Conservation (phyloP, 2,329 filamentous ascomycete species). For the Nannizziopsis arthrosporioides region DNA sequence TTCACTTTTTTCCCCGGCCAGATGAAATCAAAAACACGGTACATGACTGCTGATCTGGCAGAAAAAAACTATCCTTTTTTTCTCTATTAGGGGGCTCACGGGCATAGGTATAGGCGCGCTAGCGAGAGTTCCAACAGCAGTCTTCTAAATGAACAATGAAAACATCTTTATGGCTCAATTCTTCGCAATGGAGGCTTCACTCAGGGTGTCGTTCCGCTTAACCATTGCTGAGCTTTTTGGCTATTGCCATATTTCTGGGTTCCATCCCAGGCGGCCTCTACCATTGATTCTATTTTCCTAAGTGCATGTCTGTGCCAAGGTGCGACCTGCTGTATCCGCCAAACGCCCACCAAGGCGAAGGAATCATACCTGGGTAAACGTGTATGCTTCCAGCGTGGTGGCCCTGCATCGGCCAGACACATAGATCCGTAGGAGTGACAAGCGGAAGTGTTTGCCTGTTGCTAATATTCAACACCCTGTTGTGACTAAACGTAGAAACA, state of each 20-base stretch:
- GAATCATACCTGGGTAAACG: neutral
- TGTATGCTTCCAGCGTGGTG: too few species aligned
- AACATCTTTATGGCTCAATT: slow-evolving; percentile 18
- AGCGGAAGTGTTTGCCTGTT: too few species aligned
- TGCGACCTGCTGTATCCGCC: too few species aligned
- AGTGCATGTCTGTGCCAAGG: neutral
- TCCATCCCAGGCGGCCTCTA: slow-evolving; percentile 8
- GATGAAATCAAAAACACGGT: slow-evolving; percentile 4
- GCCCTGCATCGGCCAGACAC: too few species aligned
- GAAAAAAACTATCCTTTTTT: neutral
- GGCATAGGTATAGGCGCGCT: slow-evolving; percentile 10
- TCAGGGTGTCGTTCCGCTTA: slow-evolving; percentile 46
- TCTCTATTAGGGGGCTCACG: slow-evolving; percentile 7
- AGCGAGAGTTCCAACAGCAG: slow-evolving; percentile 8
- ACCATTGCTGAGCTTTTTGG: slow-evolving; percentile 41
- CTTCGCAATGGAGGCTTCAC: slow-evolving; percentile 49
- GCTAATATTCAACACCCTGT: too few species aligned
- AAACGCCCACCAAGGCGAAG: neutral
- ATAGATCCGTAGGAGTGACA: too few species aligned
- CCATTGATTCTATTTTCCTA: neutral
- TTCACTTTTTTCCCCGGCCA: neutral
- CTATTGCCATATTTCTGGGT: slow-evolving; percentile 18
- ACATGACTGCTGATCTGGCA: slow-evolving; percentile 10
- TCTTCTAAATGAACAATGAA: slow-evolving; percentile 11
- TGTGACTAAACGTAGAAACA: too few species aligned